Evolutionary conservation across 257 asterid species (phyloP).

Genomic region (Solanum etuberosum): DNA sequence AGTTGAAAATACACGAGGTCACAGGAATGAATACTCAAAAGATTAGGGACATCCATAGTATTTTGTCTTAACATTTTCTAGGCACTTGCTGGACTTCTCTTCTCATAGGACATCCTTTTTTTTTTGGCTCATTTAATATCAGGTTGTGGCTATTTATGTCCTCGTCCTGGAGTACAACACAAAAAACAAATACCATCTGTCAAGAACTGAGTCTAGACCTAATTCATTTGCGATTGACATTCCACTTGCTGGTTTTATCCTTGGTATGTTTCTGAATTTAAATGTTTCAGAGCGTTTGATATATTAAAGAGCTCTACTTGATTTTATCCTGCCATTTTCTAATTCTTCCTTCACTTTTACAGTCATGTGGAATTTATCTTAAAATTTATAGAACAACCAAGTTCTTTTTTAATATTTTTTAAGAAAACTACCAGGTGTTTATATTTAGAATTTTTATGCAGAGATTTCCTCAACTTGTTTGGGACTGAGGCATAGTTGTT

Average conservation of each 20-base stretch:
- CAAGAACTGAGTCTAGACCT: constrained; percentile 15
- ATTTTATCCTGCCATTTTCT: background rate
- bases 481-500: background rate
- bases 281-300: background rate
- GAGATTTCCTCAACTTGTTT: background rate
- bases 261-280: constrained; percentile 41
- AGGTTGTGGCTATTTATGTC: constrained; percentile 58
- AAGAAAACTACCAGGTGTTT: background rate
- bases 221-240: constrained; percentile 21
- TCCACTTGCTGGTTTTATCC: constrained; percentile 66
- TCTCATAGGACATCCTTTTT: background rate
- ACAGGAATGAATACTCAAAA: background rate
- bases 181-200: constrained; percentile 6
- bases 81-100: background rate
- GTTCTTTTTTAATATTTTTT: background rate
- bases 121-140: constrained; percentile 3
- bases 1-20: background rate
- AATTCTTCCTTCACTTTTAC: background rate
- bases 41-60: background rate
- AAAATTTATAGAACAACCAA: background rate
- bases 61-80: background rate
- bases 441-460: background rate
- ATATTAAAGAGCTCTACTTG: background rate
- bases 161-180: constrained; percentile 42
- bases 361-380: background rate